phyloP scores from a whole-genome alignment of 202 grass and related monocot species.

The Carex sylvatica region DNA sequence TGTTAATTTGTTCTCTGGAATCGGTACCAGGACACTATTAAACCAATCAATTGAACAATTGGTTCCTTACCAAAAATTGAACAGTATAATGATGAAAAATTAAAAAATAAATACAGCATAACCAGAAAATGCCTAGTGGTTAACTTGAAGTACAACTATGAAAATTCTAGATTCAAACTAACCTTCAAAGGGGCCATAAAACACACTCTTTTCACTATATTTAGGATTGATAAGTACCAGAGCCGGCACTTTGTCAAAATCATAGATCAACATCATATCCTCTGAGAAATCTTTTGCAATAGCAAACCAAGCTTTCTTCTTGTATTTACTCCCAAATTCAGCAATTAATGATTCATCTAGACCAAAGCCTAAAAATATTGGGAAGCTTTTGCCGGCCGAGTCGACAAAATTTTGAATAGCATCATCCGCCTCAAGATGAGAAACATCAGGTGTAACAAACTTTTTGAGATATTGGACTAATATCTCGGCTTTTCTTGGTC shows the following conservation, averaged over 20 bases:
- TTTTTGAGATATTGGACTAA: constrained; percentile 82
- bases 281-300: constrained; percentile 90
- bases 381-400: constrained; percentile 61
- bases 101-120: background rate
- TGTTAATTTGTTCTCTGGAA: background rate
- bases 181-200: constrained; percentile 99
- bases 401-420: constrained; percentile 67
- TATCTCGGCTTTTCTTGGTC: constrained; percentile 81
- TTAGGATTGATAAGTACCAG: constrained; percentile 70
- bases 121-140: background rate
- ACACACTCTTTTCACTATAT: constrained; percentile 74
- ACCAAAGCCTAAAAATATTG: constrained; percentile 91
- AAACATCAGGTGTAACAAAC: constrained; percentile 84
- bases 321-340: constrained; percentile 76
- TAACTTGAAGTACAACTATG: constrained; percentile 10
- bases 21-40: background rate
- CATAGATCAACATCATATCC: constrained; percentile 66
- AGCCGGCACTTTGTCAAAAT: constrained; percentile 82
- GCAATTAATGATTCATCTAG: constrained; percentile 66
- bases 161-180: constrained; percentile 19
- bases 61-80: background rate
- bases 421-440: constrained; percentile 58
- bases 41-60: background rate
- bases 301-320: constrained; percentile 97
- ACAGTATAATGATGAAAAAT: background rate